Conservation (phyloP, 129 eudicot genomes). For the Centaurea solstitialis region DNA sequence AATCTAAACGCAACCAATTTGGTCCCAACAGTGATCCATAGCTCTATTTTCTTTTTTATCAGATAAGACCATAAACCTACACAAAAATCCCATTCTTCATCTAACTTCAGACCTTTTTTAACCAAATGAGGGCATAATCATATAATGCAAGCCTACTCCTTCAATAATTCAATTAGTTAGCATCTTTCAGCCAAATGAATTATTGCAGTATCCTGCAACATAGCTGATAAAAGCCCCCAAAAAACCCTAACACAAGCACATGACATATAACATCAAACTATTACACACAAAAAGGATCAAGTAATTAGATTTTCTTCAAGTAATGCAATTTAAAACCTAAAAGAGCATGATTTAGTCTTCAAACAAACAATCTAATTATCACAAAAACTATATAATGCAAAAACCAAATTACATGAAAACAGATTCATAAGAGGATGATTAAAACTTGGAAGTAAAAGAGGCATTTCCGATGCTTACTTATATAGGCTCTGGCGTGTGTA, state of each 20-base stretch:
- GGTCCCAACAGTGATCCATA: neutral
- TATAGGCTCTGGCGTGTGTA: neutral
- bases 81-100: neutral
- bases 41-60: neutral
- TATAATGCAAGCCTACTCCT: neutral
- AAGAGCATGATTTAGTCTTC: neutral
- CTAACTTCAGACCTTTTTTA: neutral
- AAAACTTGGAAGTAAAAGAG: constrained; percentile 4
- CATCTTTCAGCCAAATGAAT: neutral
- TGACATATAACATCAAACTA: neutral
- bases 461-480: constrained; percentile 13
- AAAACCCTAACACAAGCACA: constrained; percentile 22
- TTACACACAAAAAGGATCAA: constrained; percentile 3
- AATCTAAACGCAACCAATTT: constrained; percentile 8
- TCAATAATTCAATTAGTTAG: neutral
- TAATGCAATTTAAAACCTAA: constrained; percentile 16
- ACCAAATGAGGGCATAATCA: neutral
- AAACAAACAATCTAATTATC: constrained; percentile 3
- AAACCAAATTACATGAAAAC: constrained; percentile 1
- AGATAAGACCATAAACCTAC: neutral
- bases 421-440: constrained; percentile 9
- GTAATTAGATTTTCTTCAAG: neutral
- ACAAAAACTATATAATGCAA: constrained; percentile 11
- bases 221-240: constrained; percentile 14
- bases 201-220: neutral